A percentile compares a stretch with the other conserved stretches of the same genome.
These are phyloP conservation scores for Rhinocladiella similis DNA, from an alignment of 2,329 filamentous ascomycete species.

Conservation along the genomic window DNA sequence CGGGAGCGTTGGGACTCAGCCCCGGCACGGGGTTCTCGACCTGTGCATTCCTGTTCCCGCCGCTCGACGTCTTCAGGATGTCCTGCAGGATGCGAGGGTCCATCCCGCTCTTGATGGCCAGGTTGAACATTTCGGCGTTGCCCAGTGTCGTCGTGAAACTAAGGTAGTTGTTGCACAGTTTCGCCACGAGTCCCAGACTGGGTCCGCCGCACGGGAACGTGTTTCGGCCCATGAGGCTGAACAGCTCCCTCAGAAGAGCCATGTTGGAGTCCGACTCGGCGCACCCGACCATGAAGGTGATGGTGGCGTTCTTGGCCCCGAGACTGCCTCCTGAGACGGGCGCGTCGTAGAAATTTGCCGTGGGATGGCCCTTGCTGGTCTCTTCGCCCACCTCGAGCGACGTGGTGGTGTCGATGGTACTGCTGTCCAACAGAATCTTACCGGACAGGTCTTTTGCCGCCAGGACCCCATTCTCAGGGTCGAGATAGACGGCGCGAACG, in stretches of 20 bases:
- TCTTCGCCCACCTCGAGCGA: constrained; percentile 7
- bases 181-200: constrained; percentile 57
- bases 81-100: constrained; percentile 54
- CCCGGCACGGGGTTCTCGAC: constrained; percentile 53
- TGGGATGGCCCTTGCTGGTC: not conserved
- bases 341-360: constrained; percentile 51
- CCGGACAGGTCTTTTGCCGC: constrained; percentile 39
- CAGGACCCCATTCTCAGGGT: constrained; percentile 44
- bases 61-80: constrained; percentile 53
- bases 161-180: constrained; percentile 62
- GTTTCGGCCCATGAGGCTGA: constrained; percentile 56
- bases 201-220: constrained; percentile 53
- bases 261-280: constrained; percentile 47
- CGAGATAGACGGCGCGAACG: constrained; percentile 43
- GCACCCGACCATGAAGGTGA: constrained; percentile 57
- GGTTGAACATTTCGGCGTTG: constrained; percentile 58
- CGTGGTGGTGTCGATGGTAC: constrained; percentile 55
- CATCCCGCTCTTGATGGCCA: constrained; percentile 58
- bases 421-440: constrained; percentile 55
- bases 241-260: constrained; percentile 42
- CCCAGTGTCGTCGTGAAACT: constrained; percentile 60
- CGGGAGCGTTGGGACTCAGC: constrained; percentile 48
- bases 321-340: constrained; percentile 54
- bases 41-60: constrained; percentile 53
- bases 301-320: constrained; percentile 50